Evolutionary conservation across 1,139 yeast species (phyloP).

Genomic region (Chernovozyma aurita): DNA sequence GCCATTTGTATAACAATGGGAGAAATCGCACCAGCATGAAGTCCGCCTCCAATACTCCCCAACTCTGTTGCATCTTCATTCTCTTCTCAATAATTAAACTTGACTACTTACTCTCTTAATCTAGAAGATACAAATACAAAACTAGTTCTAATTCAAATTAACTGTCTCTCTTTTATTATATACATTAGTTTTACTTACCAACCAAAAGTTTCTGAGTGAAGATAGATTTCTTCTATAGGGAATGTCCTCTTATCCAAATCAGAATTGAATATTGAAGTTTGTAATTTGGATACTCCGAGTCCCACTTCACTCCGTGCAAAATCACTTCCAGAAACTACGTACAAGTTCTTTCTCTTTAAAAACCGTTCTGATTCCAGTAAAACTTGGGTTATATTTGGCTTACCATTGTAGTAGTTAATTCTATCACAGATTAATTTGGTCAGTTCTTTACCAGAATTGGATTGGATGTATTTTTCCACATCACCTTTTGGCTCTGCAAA

Average conservation of each 20-base stretch:
- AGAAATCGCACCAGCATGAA: too few relatives aligned
- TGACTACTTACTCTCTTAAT: too few relatives aligned
- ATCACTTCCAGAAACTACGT: conserved; percentile 51
- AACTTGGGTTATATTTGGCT: conserved; percentile 29
- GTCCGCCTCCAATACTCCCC: too few relatives aligned
- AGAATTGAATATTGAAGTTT: conserved; percentile 27
- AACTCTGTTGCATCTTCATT: too few relatives aligned
- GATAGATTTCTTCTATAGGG: conserved; percentile 44
- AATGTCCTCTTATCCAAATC: conserved; percentile 15
- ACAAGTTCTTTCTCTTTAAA: conserved; percentile 38
- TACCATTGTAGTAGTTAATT: conserved; percentile 19
- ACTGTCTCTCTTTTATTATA: too few relatives aligned
- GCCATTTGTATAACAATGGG: too few relatives aligned
- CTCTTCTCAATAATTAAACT: too few relatives aligned
- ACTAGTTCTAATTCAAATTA: too few relatives aligned
- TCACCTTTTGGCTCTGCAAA: too few relatives aligned
- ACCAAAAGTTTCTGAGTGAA: conserved; percentile 58
- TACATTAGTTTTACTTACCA: too few relatives aligned
- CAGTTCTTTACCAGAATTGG: background rate
- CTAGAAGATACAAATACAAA: too few relatives aligned
- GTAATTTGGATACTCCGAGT: conserved; percentile 36
- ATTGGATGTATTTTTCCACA: background rate
- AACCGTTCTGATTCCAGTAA: conserved; percentile 15
- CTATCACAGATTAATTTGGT: conserved; percentile 3
- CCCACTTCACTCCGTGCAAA: conserved; percentile 43